phyloP scores from a whole-genome alignment of 2,329 filamentous ascomycete genomes.

The Aspergillus novoparasiticus region DNA sequence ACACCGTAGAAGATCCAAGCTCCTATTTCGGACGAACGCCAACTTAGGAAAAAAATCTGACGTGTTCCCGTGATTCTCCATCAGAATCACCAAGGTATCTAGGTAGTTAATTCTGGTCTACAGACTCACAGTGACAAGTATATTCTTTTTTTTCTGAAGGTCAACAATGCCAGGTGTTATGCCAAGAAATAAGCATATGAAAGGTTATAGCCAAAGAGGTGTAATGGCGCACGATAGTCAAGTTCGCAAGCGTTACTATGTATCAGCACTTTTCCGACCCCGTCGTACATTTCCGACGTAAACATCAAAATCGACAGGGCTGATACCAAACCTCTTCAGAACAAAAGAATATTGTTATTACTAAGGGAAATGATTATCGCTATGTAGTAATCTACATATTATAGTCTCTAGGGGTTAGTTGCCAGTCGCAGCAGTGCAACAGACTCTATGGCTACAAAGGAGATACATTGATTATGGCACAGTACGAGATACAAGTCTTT shows the following conservation, averaged over 20 bases:
- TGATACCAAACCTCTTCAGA: not conserved
- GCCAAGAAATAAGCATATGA: not conserved
- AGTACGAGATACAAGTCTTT: conserved; percentile 45
- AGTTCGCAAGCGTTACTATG: not conserved
- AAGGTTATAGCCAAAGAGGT: not conserved
- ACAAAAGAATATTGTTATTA: not conserved
- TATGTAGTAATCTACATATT: not conserved
- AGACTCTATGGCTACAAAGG: conserved; percentile 44
- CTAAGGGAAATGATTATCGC: not conserved
- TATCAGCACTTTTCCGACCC: not conserved
- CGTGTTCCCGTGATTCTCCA: conserved; percentile 12
- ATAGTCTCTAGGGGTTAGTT: not conserved
- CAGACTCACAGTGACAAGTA: not conserved
- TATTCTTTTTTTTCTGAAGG: not conserved
- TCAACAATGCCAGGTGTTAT: not conserved
- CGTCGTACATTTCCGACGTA: not conserved
- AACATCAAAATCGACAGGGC: not conserved
- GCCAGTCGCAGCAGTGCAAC: conserved; percentile 19
- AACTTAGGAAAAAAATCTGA: conserved; percentile 11
- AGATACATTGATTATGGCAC: conserved; percentile 49
- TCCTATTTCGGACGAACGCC: conserved; percentile 16
- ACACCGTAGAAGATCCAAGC: not conserved
- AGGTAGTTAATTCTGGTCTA: not conserved
- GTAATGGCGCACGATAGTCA: not conserved
- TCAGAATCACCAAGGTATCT: not conserved